Evolutionary conservation across 495 filamentous ascomycete genomes (phyloP), one percentile per base, ranked within the genome.

Genomic region (Baudoinia panamericana): DNA sequence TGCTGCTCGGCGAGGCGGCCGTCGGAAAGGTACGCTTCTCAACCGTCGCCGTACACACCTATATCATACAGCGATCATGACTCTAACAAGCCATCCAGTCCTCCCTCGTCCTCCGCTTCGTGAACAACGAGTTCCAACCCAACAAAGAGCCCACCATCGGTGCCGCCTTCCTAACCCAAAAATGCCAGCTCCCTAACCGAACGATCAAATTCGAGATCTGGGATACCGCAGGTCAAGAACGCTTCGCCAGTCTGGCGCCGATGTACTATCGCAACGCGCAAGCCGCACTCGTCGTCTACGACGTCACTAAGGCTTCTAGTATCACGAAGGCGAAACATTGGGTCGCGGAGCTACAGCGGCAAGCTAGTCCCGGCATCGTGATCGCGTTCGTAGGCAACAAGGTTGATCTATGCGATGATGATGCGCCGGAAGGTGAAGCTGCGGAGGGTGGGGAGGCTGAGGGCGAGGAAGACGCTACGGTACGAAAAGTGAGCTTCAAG

Each of bases 221-320:
- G 90, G 90, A 97, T 72, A 97, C 90, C 4, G 90, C 92, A 23
- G 90, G 90, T 54, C 90, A 97, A 64, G 90, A 97, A 64, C 84
- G 90, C 40, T 97, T 96, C 60, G 90, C 90, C 43, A 90, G 82
- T 19, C 76, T 96, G 27, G 90, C 90, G 12, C 90, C 90, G 36
- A 97, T 97, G 90, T 97, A 97, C 72, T 97, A 97, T 68, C 88
- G 90, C 64, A 97, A 97, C 56, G 90, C 90, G 26, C 90, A 97
- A 66, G 82, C 86, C 48, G 90, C 90, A n/a, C 78, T 97, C 32
- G 90, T 97, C 13, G 90, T 95, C 54, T 97, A 97, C 73, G 90
- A 97, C 61, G 76, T 97, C 51, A 97, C 90, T 25, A 96, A 96
- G 59, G 84, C 90, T 5, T 88, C 85, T 29, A 93, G 86, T 16